A percentile compares a stretch with the other conserved stretches of the same genome.
Evolutionary conservation across 257 asterid species (phyloP).

Genomic region (Solanum commersonii): DNA sequence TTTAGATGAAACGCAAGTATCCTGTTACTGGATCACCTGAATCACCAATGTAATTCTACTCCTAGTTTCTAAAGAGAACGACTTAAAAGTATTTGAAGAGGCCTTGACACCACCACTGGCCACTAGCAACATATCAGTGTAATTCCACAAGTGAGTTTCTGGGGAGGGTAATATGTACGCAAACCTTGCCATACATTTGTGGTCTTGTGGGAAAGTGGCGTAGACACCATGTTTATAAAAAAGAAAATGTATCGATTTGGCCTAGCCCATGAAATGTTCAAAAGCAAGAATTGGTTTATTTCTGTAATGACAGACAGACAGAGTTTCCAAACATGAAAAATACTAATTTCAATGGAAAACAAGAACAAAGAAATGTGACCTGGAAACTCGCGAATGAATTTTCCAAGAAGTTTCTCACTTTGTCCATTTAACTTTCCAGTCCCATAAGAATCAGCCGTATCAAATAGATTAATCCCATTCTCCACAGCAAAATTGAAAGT

Average conservation of each 20-base stretch:
- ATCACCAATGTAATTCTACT: not conserved
- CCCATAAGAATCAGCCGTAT: conserved; percentile 97
- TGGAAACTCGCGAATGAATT: conserved; percentile 50
- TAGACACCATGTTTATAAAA: not conserved
- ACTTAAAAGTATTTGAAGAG: not conserved
- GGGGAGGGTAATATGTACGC: not conserved
- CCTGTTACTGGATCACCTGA: not conserved
- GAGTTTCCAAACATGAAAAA: not conserved
- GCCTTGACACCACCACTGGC: not conserved
- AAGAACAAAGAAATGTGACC: conserved; percentile 13
- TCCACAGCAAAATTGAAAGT: conserved; percentile 70
- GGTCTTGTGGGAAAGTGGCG: not conserved
- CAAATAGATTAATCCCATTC: conserved; percentile 77
- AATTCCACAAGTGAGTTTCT: too few relatives aligned
- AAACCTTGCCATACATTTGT: not conserved
- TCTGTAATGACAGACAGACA: not conserved
- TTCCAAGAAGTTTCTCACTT: conserved; percentile 92
- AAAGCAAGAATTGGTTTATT: not conserved
- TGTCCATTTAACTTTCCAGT: conserved; percentile 82
- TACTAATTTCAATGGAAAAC: not conserved
- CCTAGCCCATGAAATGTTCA: not conserved
- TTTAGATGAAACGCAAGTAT: not conserved
- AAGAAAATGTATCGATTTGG: not conserved
- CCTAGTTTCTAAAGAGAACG: not conserved
- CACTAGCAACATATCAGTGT: too few relatives aligned